Conservation (phyloP, 768 basidiomycete genomes). For the Tylopilus vinaceipallidus region DNA sequence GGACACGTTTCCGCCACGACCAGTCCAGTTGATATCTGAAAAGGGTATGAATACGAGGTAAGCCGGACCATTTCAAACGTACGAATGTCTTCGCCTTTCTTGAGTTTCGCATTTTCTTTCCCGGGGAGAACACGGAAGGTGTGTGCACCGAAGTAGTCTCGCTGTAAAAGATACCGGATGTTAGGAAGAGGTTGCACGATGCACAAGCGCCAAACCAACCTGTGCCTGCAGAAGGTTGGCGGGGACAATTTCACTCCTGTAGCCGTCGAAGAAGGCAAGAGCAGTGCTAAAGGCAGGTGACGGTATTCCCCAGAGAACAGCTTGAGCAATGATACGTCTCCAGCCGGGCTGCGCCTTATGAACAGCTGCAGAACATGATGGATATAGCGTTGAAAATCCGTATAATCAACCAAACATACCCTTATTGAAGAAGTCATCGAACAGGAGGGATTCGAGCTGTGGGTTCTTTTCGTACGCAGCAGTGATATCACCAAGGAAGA, state of each 20-base stretch:
- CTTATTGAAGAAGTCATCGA: constrained; percentile 97
- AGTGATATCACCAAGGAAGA: constrained; percentile 93
- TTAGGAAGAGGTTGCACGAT: neutral
- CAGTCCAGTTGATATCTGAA: constrained; percentile 97
- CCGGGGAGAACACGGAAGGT: constrained; percentile 94
- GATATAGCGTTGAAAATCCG: neutral
- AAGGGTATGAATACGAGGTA: constrained; percentile 2
- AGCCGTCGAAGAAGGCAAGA: constrained; percentile 98
- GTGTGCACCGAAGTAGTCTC: constrained; percentile 99
- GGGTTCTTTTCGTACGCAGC: constrained; percentile 84
- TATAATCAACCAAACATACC: constrained; percentile 39
- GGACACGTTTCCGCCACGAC: constrained; percentile 93
- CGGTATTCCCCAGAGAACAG: constrained; percentile 96
- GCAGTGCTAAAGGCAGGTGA: constrained; percentile 98
- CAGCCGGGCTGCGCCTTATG: constrained; percentile 96
- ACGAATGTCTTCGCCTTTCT: constrained; percentile 85
- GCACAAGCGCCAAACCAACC: constrained; percentile 37
- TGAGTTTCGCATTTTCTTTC: constrained; percentile 82
- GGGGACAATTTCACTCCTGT: constrained; percentile 91
- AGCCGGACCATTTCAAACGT: constrained; percentile 35
- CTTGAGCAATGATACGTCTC: constrained; percentile 96
- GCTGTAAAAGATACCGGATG: constrained; percentile 40
- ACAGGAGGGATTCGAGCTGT: constrained; percentile 86
- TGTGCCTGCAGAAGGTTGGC: constrained; percentile 95
- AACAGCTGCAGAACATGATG: constrained; percentile 50